Evolutionary conservation across 805 yeast species (phyloP), one percentile per base, ranked within the genome.

Genomic region (Cyberlindnera amylophila): DNA sequence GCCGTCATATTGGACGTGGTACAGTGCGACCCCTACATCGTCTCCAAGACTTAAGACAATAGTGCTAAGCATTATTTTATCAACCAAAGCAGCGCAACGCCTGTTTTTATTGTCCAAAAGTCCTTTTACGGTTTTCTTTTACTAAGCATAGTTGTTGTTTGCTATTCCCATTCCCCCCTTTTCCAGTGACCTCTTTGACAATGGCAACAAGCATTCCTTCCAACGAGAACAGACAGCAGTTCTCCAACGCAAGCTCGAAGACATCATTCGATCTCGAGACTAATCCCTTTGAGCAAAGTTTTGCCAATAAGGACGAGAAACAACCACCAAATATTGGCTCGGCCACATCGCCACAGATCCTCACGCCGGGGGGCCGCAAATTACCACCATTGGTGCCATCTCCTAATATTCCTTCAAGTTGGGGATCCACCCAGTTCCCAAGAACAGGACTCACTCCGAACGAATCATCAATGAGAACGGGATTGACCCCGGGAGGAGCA

Each of bases 251-350:
- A 13, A 37, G 46, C 38, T 40, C 55, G 11, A 53, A 55, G 33
- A 50, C 58, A 4, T 49, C 86, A 32, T 77, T 87, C 55, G 91
- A 83, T 47, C 69, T 89, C 45, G 99, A 93, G 62, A 96, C 93
- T 9, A 91, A 91, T 57, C 97, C 97, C 4, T 91, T 91, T 60
- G 99, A 91, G 63, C 86, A 84, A 62, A 86, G 96, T 38, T 91
- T 91, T 67, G 96, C 93, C n/a, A 66, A 79, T 3, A 80, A 78
- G 46, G 74, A 71, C 18, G 42, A 32, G n/a, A 45, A 26, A 41
- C 53, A 55, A 44, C 51, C 61, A 16, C 59, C 64, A 8, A 49
- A 53, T 9, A 54, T 61, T 11, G 56, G 36, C 8, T 17, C 39
- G 12, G 57, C 65, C 4, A 71, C 74, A 30, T 73, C 81, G 0